phyloP scores from a whole-genome alignment of 176 grass and related monocot genomes.

The Aegilops tauschii region DNA sequence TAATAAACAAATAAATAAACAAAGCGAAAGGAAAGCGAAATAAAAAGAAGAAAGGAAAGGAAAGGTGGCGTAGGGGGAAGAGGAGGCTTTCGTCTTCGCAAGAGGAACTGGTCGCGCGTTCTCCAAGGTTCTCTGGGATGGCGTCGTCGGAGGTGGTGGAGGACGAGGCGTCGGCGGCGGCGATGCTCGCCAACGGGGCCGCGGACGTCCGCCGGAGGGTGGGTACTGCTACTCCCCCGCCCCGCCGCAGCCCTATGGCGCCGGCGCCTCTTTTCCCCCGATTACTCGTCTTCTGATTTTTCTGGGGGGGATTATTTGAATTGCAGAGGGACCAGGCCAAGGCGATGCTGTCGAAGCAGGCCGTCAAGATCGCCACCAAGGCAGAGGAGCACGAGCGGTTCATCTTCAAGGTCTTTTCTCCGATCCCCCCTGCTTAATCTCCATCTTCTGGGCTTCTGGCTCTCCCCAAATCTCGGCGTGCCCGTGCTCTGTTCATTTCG shows the following conservation, averaged over 20 bases:
- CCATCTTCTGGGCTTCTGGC: neutral
- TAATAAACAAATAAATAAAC: neutral
- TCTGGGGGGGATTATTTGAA: neutral
- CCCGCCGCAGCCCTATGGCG: neutral
- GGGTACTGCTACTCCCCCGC: neutral
- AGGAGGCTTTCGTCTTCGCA: neutral
- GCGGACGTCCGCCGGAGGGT: slow-evolving; percentile 46
- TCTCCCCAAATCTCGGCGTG: neutral
- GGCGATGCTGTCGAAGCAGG: slow-evolving; percentile 90
- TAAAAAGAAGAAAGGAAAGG: neutral
- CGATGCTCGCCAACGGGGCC: slow-evolving; percentile 19
- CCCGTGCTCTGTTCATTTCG: neutral
- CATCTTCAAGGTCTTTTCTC: slow-evolving; percentile 74
- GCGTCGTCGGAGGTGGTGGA: slow-evolving; percentile 35
- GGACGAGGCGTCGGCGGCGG: slow-evolving; percentile 21
- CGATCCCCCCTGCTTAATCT: neutral
- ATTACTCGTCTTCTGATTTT: neutral
- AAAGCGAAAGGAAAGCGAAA: neutral
- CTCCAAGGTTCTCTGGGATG: slow-evolving; percentile 43
- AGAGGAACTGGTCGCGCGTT: neutral
- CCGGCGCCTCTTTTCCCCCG: too few species aligned
- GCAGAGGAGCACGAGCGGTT: slow-evolving; percentile 86
- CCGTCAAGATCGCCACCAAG: slow-evolving; percentile 80
- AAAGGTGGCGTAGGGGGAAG: slow-evolving; percentile 17
- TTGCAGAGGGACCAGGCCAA: slow-evolving; percentile 71